Evolutionary conservation across 352 stramenopile genomes (phyloP).

Genomic region (Pythium brachiatum): DNA sequence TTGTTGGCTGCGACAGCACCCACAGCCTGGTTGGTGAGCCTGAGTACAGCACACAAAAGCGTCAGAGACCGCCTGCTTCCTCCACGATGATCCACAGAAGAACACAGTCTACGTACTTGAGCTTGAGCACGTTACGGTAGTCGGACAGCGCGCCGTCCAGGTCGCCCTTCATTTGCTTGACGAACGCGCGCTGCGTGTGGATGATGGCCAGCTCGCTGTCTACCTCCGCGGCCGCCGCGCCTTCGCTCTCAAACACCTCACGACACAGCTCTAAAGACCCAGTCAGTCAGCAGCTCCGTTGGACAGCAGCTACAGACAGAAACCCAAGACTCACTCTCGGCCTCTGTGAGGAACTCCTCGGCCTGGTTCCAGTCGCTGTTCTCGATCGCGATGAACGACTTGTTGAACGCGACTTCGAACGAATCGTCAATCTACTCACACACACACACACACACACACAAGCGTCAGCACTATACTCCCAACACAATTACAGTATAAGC

Average conservation of each 20-base stretch:
- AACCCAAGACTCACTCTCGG: slow-evolving; percentile 50
- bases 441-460: not conserved
- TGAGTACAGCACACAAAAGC: not conserved
- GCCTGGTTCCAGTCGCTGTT: slow-evolving; percentile 49
- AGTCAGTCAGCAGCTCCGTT: not conserved
- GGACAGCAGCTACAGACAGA: no score
- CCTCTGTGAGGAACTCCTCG: slow-evolving; percentile 43
- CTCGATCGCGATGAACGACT: slow-evolving; percentile 79
- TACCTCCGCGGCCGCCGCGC: slow-evolving; percentile 49
- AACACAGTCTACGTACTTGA: slow-evolving; percentile 32
- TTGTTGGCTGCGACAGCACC: slow-evolving; percentile 75
- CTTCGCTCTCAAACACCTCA: slow-evolving; percentile 54
- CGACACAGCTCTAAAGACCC: slow-evolving; percentile 56
- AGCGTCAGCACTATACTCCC: no score
- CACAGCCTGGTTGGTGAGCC: slow-evolving; percentile 56
- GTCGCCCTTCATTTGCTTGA: slow-evolving; percentile 77
- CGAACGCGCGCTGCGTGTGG: slow-evolving; percentile 68
- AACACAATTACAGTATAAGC: not conserved
- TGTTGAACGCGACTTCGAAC: slow-evolving; percentile 84
- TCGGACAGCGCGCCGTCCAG: slow-evolving; percentile 63
- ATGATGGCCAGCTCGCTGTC: slow-evolving; percentile 75
- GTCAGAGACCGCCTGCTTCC: no score
- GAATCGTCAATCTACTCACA: slow-evolving; percentile 55
- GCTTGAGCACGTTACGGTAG: slow-evolving; percentile 78
- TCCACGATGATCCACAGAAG: no score